Percentiles rank a stretch among this genome's conserved stretches.
phyloP scores from a whole-genome alignment of 164 flowering plant species.

The Akebia trifoliata region DNA sequence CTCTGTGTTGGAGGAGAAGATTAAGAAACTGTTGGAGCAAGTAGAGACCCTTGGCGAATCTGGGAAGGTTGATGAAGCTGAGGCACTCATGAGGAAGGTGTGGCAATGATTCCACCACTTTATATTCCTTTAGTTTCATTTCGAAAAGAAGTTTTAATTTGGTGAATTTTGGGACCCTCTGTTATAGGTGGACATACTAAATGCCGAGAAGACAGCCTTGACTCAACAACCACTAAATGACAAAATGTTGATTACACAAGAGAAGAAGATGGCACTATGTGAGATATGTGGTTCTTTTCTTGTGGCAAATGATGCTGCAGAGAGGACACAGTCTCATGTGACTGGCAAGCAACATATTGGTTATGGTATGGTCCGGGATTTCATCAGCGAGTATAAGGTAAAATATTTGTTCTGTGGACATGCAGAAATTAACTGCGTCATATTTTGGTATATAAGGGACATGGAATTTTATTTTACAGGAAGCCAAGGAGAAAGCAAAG shows the following conservation, averaged over 20 bases:
- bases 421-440: background rate
- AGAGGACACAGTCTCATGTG: constrained; percentile 95
- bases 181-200: constrained; percentile 77
- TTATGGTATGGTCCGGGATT: constrained; percentile 95
- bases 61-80: constrained; percentile 99
- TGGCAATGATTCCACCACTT: background rate
- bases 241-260: constrained; percentile 68
- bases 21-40: constrained; percentile 88
- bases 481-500: constrained; percentile 76
- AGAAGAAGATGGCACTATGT: constrained; percentile 96
- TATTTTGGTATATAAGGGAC: background rate
- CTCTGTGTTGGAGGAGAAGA: constrained; percentile 86
- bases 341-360: constrained; percentile 98
- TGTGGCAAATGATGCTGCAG: constrained; percentile 94
- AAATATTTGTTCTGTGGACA: background rate
- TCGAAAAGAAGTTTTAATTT: background rate
- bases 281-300: constrained; percentile 96
- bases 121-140: background rate
- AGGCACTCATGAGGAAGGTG: constrained; percentile 98
- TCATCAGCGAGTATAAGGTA: constrained; percentile 77
- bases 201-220: constrained; percentile 70
- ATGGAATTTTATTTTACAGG: constrained; percentile 34
- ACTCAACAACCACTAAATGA: constrained; percentile 62
- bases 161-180: background rate
- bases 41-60: constrained; percentile 98